phyloP scores from a whole-genome alignment of 78 protist species.

The Polysphondylium violaceum region DNA sequence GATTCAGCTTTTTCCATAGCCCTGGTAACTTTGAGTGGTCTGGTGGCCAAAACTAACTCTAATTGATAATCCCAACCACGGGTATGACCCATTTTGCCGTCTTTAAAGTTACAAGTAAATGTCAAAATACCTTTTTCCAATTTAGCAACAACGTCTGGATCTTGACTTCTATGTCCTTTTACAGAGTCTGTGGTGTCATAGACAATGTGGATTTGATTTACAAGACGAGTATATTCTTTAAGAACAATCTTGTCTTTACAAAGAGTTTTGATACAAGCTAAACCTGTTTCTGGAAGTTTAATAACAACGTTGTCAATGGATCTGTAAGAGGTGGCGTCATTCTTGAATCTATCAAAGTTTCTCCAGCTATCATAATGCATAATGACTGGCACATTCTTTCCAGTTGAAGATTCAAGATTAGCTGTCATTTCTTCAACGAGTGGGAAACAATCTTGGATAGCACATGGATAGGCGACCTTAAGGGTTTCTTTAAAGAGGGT shows the following conservation, averaged over 20 bases:
- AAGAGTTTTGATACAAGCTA: background rate
- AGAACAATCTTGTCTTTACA: constrained; percentile 24
- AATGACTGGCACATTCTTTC: constrained; percentile 43
- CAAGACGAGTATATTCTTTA: constrained; percentile 13
- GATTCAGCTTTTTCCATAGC: constrained; percentile 22
- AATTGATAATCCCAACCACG: constrained; percentile 64
- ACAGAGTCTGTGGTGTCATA: constrained; percentile 23
- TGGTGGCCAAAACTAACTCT: constrained; percentile 46
- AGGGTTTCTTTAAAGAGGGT: constrained; percentile 41
- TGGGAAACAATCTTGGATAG: constrained; percentile 79
- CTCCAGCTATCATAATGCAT: constrained; percentile 56
- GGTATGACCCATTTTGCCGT: background rate
- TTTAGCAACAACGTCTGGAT: constrained; percentile 36
- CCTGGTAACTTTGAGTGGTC: constrained; percentile 62
- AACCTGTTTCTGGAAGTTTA: constrained; percentile 25
- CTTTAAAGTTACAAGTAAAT: constrained; percentile 43
- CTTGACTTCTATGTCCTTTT: background rate
- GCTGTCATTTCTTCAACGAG: constrained; percentile 10
- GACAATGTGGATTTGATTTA: constrained; percentile 17
- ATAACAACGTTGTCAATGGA: constrained; percentile 17
- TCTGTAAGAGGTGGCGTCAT: constrained; percentile 17
- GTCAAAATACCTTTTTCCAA: constrained; percentile 15
- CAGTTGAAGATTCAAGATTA: background rate
- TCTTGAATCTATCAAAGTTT: background rate
- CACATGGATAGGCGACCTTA: constrained; percentile 65